Conservation (phyloP, 2,329 filamentous ascomycete species). For the Trichoderma harzianum region DNA sequence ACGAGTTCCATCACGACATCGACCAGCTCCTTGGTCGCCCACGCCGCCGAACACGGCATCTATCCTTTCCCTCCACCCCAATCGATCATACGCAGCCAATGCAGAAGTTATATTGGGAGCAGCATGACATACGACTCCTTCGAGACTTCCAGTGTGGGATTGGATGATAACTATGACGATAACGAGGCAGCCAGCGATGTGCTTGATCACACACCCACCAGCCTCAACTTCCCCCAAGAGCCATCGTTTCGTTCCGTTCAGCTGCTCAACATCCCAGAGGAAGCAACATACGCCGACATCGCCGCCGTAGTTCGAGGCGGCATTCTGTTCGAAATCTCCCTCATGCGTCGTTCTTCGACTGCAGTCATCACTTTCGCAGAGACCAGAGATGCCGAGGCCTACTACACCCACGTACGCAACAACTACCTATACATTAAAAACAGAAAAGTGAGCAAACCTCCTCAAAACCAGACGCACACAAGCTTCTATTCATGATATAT, state of each 20-base stretch:
- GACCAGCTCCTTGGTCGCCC: not conserved
- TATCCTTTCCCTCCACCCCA: not conserved
- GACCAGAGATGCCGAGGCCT: slow-evolving; percentile 59
- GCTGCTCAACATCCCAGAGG: slow-evolving; percentile 59
- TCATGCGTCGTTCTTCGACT: slow-evolving; percentile 56
- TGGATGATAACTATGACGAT: not conserved
- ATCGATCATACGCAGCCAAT: not conserved
- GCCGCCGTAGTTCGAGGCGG: slow-evolving; percentile 65
- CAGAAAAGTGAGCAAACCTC: slow-evolving; percentile 54
- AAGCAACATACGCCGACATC: slow-evolving; percentile 63
- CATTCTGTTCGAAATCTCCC: slow-evolving; percentile 63
- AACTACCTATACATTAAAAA: slow-evolving; percentile 66
- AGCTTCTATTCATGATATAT: no score
- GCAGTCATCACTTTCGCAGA: slow-evolving; percentile 70
- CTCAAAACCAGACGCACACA: no score
- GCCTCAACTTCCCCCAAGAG: not conserved
- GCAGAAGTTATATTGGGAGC: not conserved
- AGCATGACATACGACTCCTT: not conserved
- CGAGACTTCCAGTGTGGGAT: not conserved
- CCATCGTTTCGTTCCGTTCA: slow-evolving; percentile 50
- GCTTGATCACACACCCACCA: not conserved
- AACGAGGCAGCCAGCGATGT: not conserved
- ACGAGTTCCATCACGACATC: not conserved
- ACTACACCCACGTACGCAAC: slow-evolving; percentile 60
- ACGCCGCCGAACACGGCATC: not conserved